Evolutionary conservation across 352 stramenopile genomes (phyloP), one percentile per base, ranked within the genome.

Genomic region (Blastocystis hominis): DNA sequence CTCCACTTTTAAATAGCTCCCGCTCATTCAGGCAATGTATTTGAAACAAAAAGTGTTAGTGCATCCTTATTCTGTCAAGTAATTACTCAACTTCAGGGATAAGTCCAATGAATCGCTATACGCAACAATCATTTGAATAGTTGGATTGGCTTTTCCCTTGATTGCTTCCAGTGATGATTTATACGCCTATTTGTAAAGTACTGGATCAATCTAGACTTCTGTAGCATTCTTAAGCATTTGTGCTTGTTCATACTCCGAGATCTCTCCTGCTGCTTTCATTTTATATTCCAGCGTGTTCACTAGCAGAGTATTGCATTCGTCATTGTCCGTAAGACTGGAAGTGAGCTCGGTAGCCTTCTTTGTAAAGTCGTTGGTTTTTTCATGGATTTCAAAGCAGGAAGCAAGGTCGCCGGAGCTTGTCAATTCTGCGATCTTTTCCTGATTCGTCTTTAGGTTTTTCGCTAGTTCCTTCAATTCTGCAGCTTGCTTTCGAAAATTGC

Each of bases 191-290:
- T 30, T 10, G 20, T 64, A 4, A 68, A 10, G 24, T 2, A 66
- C 10, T 20, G 36, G 20, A 53, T 1, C 9, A 1, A 68, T 10
- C 59, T 15, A 30, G 20, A 84, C 72, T 68, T 84, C 72, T 24
- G 68, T 55, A 9, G 72, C 55, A 44, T n/a, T 56, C 55, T 84
- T 84, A 10, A 84, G 7, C 5, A n/a, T 54, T 53, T 84, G 72
- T 40, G 72, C 72, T 64, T 84, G 72, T 53, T 84, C 72, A 66
- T 84, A 84, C 36, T 84, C 72, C 3, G 72, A 34, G n/a, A 84
- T 84, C 20, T 84, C 72, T 34, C 44, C 72, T 36, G 72, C 72
- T 46, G 72, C 72, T 53, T 84, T 84, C 72, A 84, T 84, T 69
- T 84, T 84, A 10, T 17, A 53, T 30, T 84, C 72, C 9, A 84